These are phyloP conservation scores for Iberis pinnata DNA, from an alignment of 345 rosid genomes.

Conservation along the genomic window DNA sequence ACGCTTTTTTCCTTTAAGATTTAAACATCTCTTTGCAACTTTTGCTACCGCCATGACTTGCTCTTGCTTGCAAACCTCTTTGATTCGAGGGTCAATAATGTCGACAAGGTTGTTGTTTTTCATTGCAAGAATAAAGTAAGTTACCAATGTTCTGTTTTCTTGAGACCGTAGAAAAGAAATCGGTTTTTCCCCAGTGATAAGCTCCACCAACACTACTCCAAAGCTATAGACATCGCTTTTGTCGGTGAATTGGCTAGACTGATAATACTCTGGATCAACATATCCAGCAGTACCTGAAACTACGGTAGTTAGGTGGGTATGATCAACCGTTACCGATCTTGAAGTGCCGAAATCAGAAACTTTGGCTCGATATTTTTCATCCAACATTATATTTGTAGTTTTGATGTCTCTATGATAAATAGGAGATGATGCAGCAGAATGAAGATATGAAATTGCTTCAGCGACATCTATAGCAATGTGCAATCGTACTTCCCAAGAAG, in stretches of 20 bases:
- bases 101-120: background rate
- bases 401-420: slow-evolving; percentile 12
- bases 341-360: slow-evolving; percentile 46
- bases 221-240: slow-evolving; percentile 15
- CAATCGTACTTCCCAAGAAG: slow-evolving; percentile 36
- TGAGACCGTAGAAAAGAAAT: background rate
- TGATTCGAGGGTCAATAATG: slow-evolving; percentile 6
- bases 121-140: slow-evolving; percentile 7
- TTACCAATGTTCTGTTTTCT: slow-evolving; percentile 15
- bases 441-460: slow-evolving; percentile 32
- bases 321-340: slow-evolving; percentile 30
- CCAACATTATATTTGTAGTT: background rate
- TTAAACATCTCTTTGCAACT: background rate
- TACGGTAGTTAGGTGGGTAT: slow-evolving; percentile 2
- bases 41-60: slow-evolving; percentile 4
- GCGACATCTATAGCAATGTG: slow-evolving; percentile 11
- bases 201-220: slow-evolving; percentile 12
- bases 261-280: slow-evolving; percentile 6
- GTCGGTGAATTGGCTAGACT: slow-evolving; percentile 10
- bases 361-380: slow-evolving; percentile 6
- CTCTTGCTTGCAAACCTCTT: background rate
- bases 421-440: background rate
- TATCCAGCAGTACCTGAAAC: slow-evolving; percentile 6
- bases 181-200: slow-evolving; percentile 7
- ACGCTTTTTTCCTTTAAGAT: background rate